Evolutionary conservation across 2,329 filamentous ascomycete species (phyloP).

Genomic region (Myriosclerotinia duriaeana): DNA sequence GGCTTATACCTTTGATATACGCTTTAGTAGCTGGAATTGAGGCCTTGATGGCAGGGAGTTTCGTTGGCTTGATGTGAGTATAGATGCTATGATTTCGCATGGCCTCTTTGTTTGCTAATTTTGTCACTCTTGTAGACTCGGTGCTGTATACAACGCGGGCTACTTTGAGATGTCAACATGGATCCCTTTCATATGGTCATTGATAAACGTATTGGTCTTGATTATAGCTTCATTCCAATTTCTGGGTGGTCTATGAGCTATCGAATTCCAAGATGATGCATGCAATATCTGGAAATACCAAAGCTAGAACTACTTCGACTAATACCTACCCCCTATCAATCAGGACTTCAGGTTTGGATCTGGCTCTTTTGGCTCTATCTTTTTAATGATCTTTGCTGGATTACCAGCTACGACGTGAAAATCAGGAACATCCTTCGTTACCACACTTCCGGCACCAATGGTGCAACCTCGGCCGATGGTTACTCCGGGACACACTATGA

Average conservation of each 20-base stretch:
- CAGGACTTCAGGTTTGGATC: slow-evolving; percentile 30
- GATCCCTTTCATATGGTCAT: slow-evolving; percentile 69
- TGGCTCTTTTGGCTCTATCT: slow-evolving; percentile 41
- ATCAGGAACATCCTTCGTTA: slow-evolving; percentile 72
- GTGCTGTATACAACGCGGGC: slow-evolving; percentile 65
- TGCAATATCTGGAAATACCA: not conserved
- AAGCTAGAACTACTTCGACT: not conserved
- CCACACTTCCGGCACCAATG: slow-evolving; percentile 78
- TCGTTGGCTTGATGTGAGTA: slow-evolving; percentile 64
- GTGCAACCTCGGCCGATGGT: slow-evolving; percentile 73
- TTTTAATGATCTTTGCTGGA: slow-evolving; percentile 59
- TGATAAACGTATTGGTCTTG: slow-evolving; percentile 65
- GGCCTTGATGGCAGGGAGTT: slow-evolving; percentile 63
- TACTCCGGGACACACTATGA: slow-evolving; percentile 71
- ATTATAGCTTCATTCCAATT: slow-evolving; percentile 71
- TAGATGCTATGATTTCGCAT: not conserved
- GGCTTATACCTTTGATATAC: slow-evolving; percentile 62
- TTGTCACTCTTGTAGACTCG: slow-evolving; percentile 45
- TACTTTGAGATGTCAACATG: slow-evolving; percentile 74
- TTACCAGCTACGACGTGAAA: slow-evolving; percentile 66
- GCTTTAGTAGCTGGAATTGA: slow-evolving; percentile 61
- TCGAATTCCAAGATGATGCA: not conserved
- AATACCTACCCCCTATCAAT: not conserved
- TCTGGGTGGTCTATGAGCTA: slow-evolving; percentile 60
- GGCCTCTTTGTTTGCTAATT: not conserved